A percentile compares a stretch with the other conserved stretches of the same genome.
phyloP scores from a whole-genome alignment of 306 rosid genomes.

The Acacia crassicarpa region DNA sequence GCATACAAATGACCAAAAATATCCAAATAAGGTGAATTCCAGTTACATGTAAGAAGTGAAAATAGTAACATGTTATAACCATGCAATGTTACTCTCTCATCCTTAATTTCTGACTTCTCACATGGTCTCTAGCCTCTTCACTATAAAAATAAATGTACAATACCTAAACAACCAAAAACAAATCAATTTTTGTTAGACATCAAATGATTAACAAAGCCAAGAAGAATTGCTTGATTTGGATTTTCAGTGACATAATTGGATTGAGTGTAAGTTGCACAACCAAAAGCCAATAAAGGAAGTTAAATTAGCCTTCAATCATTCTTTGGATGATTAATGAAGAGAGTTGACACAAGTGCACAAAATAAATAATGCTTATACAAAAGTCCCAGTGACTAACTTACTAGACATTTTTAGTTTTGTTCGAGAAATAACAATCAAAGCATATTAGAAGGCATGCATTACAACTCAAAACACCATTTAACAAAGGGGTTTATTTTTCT shows the following conservation, averaged over 20 bases:
- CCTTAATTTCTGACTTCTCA: background rate
- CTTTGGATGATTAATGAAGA: background rate
- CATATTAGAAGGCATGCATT: background rate
- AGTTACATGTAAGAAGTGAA: background rate
- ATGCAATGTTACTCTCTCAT: background rate
- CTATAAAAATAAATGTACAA: background rate
- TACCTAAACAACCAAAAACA: background rate
- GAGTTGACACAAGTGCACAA: background rate
- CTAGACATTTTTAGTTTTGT: background rate
- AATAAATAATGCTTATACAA: too few relatives aligned
- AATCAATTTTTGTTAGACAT: background rate
- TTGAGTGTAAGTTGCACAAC: background rate
- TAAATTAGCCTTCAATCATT: background rate
- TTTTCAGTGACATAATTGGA: background rate
- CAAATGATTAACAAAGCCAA: slow-evolving; percentile 26
- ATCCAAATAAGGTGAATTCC: background rate
- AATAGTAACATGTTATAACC: background rate
- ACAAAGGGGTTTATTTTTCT: too few relatives aligned
- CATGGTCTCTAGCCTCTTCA: background rate
- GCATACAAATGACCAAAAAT: background rate
- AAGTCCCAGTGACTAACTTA: background rate
- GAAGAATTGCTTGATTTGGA: background rate
- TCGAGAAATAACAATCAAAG: background rate
- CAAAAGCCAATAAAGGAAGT: background rate
- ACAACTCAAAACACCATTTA: background rate